Evolutionary conservation across 768 basidiomycete genomes (phyloP).

Genomic region (Lactarius trivialis): DNA sequence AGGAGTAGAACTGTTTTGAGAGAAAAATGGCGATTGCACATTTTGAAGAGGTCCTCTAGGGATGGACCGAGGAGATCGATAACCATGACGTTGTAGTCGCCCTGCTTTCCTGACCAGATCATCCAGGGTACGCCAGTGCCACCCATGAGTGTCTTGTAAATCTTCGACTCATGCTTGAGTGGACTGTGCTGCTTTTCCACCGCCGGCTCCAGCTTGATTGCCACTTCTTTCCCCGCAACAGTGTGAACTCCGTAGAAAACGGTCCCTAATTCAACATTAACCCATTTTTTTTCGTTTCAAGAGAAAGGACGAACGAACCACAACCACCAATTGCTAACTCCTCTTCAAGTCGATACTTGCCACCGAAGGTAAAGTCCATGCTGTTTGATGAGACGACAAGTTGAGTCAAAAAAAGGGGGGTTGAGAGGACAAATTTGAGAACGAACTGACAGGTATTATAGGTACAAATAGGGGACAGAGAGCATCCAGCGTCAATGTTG

Average conservation of each 20-base stretch:
- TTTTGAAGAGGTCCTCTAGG: constrained; percentile 80
- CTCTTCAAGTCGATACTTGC: constrained; percentile 72
- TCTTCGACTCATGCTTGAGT: constrained; percentile 82
- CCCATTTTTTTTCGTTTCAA: neutral
- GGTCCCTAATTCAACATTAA: constrained; percentile 43
- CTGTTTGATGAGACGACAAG: neutral
- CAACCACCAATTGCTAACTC: constrained; percentile 79
- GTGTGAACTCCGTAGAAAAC: constrained; percentile 77
- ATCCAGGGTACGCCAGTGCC: constrained; percentile 88
- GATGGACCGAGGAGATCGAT: constrained; percentile 93
- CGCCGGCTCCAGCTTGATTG: constrained; percentile 76
- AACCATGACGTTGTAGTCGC: constrained; percentile 95
- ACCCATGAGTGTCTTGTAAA: constrained; percentile 87
- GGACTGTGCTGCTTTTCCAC: constrained; percentile 47
- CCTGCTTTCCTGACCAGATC: constrained; percentile 86
- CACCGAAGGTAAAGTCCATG: constrained; percentile 50
- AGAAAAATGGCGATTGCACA: constrained; percentile 86
- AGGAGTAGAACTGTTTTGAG: constrained; percentile 92
- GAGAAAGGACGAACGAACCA: constrained; percentile 37
- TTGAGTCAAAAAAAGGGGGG: neutral
- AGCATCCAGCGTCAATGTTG: neutral
- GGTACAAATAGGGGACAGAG: constrained; percentile 8
- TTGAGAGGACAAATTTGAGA: neutral
- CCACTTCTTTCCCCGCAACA: constrained; percentile 76
- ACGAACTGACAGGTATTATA: constrained; percentile 6